Evolutionary conservation across 441 rosid species (phyloP), one percentile per base, ranked within the genome.

Genomic region (Metrosideros polymorpha): DNA sequence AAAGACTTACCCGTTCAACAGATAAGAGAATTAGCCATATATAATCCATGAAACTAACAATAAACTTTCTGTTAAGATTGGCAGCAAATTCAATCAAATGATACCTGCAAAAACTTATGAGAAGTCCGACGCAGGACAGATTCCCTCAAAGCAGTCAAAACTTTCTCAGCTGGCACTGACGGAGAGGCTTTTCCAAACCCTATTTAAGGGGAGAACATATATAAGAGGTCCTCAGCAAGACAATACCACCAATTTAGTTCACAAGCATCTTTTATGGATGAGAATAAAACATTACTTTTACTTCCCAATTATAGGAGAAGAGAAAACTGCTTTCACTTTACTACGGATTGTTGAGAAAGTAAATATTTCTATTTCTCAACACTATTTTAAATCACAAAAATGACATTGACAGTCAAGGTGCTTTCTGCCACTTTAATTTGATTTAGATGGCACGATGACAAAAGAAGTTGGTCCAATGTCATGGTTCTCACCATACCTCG

Each of bases 41-140:
- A 66, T 66, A 32, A 66, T 66, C 43, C 43, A 66, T 18, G 43
- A 63, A 63, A 63, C 76, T 18, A 59, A 32, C 42, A 32, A 63
- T 32, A 9, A 35, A 66, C 3, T 19, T 29, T 29, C 39, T 29
- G 18, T 15, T 29, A 29, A 59, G 39, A 59, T 59, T 35, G 77
- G 47, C 25, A 66, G 27, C 45, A 61, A 66, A 59, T 52, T 57
- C 47, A n/a, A 82, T 39, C 9, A 76, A 29, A 85, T 76, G 84
- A 87, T 82, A 94, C 98, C 94, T 95, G 92, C 91, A 91, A 94
- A 88, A 90, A 92, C 83, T 83, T 88, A 92, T 94, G 84, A 9
- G 98, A 93, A 86, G 94, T 86, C 43, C 96, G 93, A 56, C 91
- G 91, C 92, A 92, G 91, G 87, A 97, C 91, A 75, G 98, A 94